A percentile compares a stretch with the other conserved stretches of the same genome.
phyloP scores from a whole-genome alignment of 306 rosid genomes.

The Styphnolobium japonicum region DNA sequence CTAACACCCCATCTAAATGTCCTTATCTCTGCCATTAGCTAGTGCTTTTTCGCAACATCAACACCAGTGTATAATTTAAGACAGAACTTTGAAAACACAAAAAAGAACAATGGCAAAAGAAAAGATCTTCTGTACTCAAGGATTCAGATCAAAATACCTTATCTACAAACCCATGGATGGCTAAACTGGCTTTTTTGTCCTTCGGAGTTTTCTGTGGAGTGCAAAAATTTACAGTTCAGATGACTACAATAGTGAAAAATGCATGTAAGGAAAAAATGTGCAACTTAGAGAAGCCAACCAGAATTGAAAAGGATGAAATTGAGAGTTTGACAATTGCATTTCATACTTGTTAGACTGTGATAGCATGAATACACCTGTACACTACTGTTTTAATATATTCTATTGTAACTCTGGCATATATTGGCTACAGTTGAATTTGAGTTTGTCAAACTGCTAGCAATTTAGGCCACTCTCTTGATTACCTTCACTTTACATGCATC shows the following conservation, averaged over 20 bases:
- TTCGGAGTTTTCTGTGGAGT: constrained; percentile 88
- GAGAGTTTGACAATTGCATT: constrained; percentile 21
- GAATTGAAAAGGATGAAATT: neutral
- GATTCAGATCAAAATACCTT: constrained; percentile 57
- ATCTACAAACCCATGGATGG: constrained; percentile 86
- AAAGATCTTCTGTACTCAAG: neutral
- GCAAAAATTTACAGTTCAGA: constrained; percentile 33
- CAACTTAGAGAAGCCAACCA: constrained; percentile 13
- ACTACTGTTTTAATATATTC: neutral
- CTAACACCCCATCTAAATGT: neutral
- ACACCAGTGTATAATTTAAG: neutral
- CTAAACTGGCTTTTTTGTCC: constrained; percentile 89
- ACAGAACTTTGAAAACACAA: neutral
- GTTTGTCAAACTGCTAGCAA: constrained; percentile 1
- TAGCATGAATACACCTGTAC: neutral
- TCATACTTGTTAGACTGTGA: neutral
- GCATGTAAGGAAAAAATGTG: neutral
- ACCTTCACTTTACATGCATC: neutral
- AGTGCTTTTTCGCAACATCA: neutral
- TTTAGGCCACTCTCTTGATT: constrained; percentile 1
- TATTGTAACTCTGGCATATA: neutral
- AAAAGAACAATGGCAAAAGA: neutral
- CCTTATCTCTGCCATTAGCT: neutral
- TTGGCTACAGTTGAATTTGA: neutral
- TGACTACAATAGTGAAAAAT: constrained; percentile 3